These are phyloP conservation scores for Ogataea minuta DNA, from an alignment of 805 yeast genomes.

Conservation along the genomic window DNA sequence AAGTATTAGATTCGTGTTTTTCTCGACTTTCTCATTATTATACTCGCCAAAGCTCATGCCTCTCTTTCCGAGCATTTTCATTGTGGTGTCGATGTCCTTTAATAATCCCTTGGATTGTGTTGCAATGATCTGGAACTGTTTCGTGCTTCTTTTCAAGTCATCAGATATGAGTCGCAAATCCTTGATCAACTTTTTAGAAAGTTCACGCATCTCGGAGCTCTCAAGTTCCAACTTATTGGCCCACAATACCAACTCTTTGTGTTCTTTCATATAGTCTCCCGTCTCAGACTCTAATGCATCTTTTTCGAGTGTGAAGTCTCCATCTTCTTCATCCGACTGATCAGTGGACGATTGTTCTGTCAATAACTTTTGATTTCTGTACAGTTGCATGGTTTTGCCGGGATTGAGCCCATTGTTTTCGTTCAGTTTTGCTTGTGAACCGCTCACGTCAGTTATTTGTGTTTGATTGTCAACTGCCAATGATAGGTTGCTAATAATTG, in stretches of 20 bases:
- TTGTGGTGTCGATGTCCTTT: constrained; percentile 11
- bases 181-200: constrained; percentile 21
- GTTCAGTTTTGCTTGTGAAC: not conserved
- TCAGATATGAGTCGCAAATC: constrained; percentile 13
- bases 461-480: constrained; percentile 3
- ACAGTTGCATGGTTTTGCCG: constrained; percentile 2
- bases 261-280: constrained; percentile 17
- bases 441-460: constrained; percentile 8
- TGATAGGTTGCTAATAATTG: constrained; percentile 8
- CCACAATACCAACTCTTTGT: constrained; percentile 41
- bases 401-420: not conserved
- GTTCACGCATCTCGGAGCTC: constrained; percentile 40
- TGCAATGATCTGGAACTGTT: constrained; percentile 10
- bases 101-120: constrained; percentile 13
- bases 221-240: constrained; percentile 51
- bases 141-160: constrained; percentile 9
- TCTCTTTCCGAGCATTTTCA: constrained; percentile 7
- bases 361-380: not conserved
- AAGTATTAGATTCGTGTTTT: constrained; percentile 12
- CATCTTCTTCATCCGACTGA: constrained; percentile 11
- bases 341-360: constrained; percentile 17
- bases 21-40: constrained; percentile 6
- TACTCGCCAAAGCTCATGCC: not conserved
- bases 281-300: not conserved
- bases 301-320: not conserved